Evolutionary conservation across 495 filamentous ascomycete genomes (phyloP), one percentile per base, ranked within the genome.

Genomic region (Usnea hakonensis): DNA sequence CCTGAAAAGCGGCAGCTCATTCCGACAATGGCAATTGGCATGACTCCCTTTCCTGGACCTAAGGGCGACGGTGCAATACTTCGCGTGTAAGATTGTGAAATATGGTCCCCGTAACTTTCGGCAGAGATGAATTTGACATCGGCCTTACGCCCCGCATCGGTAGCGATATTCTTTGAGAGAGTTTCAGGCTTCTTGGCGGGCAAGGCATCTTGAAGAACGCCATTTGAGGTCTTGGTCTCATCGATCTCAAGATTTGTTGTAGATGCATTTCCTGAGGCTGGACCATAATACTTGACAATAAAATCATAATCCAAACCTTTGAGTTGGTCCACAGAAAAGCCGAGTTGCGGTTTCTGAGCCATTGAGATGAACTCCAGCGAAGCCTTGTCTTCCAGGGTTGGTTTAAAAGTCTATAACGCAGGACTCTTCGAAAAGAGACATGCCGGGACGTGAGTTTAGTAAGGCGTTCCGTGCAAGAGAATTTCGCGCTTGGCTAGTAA

Each of bases 11-110:
- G 73, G 65, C 74, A 78, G 37, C 72, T 69, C 64, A 71, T 73
- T 17, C 77, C 78, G 54, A 80, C 73, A 44, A 79, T 74, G 30
- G 75, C 77, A 58, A 79, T 75, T 30, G 74, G 63, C 8, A 55
- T 46, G 9, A 52, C 48, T 9, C 28, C 26, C 5, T 52, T 17
- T 52, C 6, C 48, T 6, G 14, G 16, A 52, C 16, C 14, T 32
- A 16, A 19, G 21, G 4, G 2, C 1, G 48, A 19, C 14, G 26
- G 7, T 30, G 26, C 16, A 8, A 14, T 8, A 8, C 2, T 52
- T 52, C 5, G 5, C 3, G 28, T 17, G 19, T 0, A 28, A 16
- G 14, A 5, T 1, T 30, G 23, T 14, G 5, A 16, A 3, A 11
- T 5, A 4, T 32, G 23, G 5, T 33, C 6, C 16, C 26, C 48